Base-by-base conservation (phyloP, 2,329 filamentous ascomycete species). In the Annulohypoxylon truncatum region DNA sequence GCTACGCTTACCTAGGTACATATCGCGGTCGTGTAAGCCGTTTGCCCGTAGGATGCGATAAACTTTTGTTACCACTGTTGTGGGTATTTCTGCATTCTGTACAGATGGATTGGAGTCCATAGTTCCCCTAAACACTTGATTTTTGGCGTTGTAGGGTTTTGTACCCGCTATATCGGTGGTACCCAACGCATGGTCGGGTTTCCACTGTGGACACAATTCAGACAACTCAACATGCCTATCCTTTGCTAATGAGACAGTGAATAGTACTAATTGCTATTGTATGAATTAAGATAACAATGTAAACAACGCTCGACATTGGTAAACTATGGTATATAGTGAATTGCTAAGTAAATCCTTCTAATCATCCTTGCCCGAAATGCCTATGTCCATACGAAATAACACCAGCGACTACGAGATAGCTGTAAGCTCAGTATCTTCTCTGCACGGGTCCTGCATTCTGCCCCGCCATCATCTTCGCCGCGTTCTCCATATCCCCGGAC, bases 401-500 rank as follows among this genome's bases (percentile, higher is more conserved):
- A 22, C 8, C n/a, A 20, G 9, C 12, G 15, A 20, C 18, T 24
- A 12, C 18, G n/a, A n/a, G n/a, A n/a, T n/a, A n/a, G n/a, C n/a
- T n/a, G n/a, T n/a, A n/a, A n/a, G n/a, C 18, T 35, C 28, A 44
- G 8, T 46, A 47, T 7, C 53, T 46, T 33, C 40, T 33, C 53
- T 56, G 40, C 33, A 28, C 42, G 13, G 28, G 18, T 29, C 26
- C 28, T 12, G 26, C 42, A 9, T 12, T 46, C 20, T 18, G 46
- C 15, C 40, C 52, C 24, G 28, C 51, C 24, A 59, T 61, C 12
- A 59, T 1, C 31, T 44, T 67, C 18, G 15, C 10, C 9, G 68
- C 63, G 13, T 58, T 53, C 42, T 73, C 67, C 42, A 84, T 73
- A 64, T 84, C 82, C 18, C 79, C 77, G 9, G 81, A 78, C 0